Percentiles rank a stretch among this genome's conserved stretches.
Conservation (phyloP, 495 filamentous ascomycete species). For the Trichoderma orchidacearum region DNA sequence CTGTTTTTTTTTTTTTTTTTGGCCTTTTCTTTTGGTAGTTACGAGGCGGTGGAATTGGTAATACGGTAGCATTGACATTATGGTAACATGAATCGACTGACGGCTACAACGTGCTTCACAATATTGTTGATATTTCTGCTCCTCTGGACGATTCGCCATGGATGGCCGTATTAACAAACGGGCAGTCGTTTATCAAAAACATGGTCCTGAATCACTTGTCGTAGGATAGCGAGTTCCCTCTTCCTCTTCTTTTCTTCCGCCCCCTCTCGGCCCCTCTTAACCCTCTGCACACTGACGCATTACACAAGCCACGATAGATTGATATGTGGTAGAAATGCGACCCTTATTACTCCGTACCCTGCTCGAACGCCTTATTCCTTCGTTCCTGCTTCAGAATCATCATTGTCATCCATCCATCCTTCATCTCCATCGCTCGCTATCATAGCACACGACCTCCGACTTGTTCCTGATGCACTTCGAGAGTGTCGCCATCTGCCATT, state of each 20-base stretch:
- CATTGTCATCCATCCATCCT: background rate
- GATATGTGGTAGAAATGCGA: background rate
- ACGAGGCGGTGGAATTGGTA: background rate
- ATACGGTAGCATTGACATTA: background rate
- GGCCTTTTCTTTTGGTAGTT: background rate
- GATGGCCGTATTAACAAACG: background rate
- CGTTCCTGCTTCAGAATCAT: background rate
- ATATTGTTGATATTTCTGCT: background rate
- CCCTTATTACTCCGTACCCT: background rate
- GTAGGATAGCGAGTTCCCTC: background rate
- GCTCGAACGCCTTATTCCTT: background rate
- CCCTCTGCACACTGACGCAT: too few species aligned
- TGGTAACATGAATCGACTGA: background rate
- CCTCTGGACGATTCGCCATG: background rate
- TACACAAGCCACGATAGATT: background rate
- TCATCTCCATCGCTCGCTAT: constrained; percentile 11
- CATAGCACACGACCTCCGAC: constrained; percentile 47
- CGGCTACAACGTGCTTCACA: background rate
- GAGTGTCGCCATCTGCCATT: constrained; percentile 90
- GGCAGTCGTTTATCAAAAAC: background rate
- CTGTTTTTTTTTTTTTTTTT: too few species aligned
- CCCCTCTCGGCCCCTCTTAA: background rate
- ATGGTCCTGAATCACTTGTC: background rate
- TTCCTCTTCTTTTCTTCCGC: background rate
- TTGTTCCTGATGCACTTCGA: constrained; percentile 98